Percentiles rank a stretch among this genome's conserved stretches.
Conservation (phyloP, 768 basidiomycete genomes). For the Boletus pseudopeckii region DNA sequence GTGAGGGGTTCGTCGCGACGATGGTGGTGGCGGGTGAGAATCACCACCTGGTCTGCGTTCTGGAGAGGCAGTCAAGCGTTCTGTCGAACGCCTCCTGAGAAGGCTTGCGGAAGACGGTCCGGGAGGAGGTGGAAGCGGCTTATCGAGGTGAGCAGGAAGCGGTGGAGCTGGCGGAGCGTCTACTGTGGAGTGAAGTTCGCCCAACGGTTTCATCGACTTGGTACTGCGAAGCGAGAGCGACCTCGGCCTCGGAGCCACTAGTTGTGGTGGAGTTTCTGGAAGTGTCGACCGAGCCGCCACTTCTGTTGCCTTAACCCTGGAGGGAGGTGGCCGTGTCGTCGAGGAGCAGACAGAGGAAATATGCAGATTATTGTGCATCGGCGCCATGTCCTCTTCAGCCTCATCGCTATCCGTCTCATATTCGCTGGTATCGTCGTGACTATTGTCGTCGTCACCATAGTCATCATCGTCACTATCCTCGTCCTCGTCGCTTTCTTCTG, state of each 20-base stretch:
- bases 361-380: neutral
- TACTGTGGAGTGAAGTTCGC: slow-evolving; percentile 23
- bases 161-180: slow-evolving; percentile 44
- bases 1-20: slow-evolving; percentile 12
- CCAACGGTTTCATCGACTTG: slow-evolving; percentile 42
- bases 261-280: neutral
- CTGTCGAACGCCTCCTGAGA: slow-evolving; percentile 18
- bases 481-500: slow-evolving; percentile 61
- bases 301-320: neutral
- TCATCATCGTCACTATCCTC: slow-evolving; percentile 39
- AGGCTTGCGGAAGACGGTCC: slow-evolving; percentile 11
- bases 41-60: neutral
- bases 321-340: neutral
- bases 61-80: neutral
- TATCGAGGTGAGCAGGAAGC: slow-evolving; percentile 32
- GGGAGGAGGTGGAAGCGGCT: slow-evolving; percentile 39
- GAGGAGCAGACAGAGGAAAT: neutral
- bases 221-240: slow-evolving; percentile 46
- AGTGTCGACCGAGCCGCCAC: neutral
- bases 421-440: slow-evolving; percentile 43
- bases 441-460: slow-evolving; percentile 37
- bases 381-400: slow-evolving; percentile 3
- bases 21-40: slow-evolving; percentile 4
- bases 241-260: slow-evolving; percentile 16
- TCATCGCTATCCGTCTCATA: slow-evolving; percentile 25